A percentile compares a stretch with the other conserved stretches of the same genome.
Conservation (phyloP, 495 filamentous ascomycete species). For the Zalerion maritima region DNA sequence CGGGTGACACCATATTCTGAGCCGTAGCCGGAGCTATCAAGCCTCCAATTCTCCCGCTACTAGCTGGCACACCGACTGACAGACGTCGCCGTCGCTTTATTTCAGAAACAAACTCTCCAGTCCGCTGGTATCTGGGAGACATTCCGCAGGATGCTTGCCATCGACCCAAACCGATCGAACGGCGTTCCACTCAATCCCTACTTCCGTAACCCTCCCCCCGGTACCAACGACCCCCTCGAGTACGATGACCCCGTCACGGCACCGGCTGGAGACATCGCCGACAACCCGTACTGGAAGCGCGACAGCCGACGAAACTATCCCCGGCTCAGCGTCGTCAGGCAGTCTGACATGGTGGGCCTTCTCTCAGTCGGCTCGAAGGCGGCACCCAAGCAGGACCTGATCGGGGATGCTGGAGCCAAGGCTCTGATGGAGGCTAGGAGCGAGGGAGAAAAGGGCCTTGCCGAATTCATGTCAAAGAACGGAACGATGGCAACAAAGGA, state of each 20-base stretch:
- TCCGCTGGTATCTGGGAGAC: constrained; percentile 80
- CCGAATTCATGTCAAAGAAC: constrained; percentile 54
- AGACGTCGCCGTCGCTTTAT: constrained; percentile 1
- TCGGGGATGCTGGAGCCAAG: constrained; percentile 72
- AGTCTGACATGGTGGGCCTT: constrained; percentile 73
- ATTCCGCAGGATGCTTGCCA: constrained; percentile 58
- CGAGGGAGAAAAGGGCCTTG: constrained; percentile 56
- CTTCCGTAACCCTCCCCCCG: constrained; percentile 80
- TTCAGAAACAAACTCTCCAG: constrained; percentile 93
- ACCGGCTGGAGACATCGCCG: constrained; percentile 88
- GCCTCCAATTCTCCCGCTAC: neutral
- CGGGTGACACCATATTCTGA: neutral
- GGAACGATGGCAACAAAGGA: constrained; percentile 41
- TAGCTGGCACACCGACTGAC: constrained; percentile 1
- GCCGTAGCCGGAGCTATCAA: neutral
- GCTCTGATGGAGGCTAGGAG: constrained; percentile 69
- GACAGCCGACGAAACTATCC: constrained; percentile 79
- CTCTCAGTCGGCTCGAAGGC: constrained; percentile 72
- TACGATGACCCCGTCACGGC: constrained; percentile 87
- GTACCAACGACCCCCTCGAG: constrained; percentile 51
- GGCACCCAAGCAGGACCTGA: constrained; percentile 64
- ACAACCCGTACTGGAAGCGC: constrained; percentile 97
- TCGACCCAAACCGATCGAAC: constrained; percentile 81
- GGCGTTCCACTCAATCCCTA: constrained; percentile 87
- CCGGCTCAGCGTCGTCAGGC: constrained; percentile 60